These are phyloP conservation scores for Edaphochlamys debaryana DNA, from an alignment of 139 green algal species.

Conservation along the genomic window DNA sequence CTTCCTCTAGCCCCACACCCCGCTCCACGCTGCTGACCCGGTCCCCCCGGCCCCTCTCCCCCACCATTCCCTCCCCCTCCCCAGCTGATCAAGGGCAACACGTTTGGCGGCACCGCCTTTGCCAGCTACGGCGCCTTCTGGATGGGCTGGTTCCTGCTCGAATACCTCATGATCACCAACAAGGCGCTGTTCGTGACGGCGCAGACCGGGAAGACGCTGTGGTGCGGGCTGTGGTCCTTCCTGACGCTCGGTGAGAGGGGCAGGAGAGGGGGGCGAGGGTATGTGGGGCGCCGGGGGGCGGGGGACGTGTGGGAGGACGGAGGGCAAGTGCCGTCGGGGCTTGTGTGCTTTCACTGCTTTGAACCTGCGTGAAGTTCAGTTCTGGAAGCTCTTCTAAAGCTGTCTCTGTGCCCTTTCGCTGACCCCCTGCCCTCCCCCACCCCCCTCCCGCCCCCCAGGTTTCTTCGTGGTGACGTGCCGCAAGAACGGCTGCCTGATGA, in stretches of 20 bases:
- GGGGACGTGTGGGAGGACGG: too few species aligned
- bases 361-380: neutral
- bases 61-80: neutral
- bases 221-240: slow-evolving; percentile 68
- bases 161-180: slow-evolving; percentile 12
- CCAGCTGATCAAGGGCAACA: slow-evolving; percentile 74
- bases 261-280: too few species aligned
- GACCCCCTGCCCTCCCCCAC: too few species aligned
- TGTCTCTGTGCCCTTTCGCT: neutral
- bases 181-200: neutral
- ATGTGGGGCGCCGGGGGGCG: too few species aligned
- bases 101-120: slow-evolving; percentile 79
- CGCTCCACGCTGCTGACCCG: neutral
- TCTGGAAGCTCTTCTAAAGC: neutral
- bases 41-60: neutral
- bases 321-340: neutral
- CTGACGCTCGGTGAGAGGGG: too few species aligned
- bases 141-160: slow-evolving; percentile 64
- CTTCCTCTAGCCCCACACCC: neutral
- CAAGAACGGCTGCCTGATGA: slow-evolving; percentile 62
- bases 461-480: slow-evolving; percentile 66
- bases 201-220: slow-evolving; percentile 53
- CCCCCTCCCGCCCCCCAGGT: too few species aligned
- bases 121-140: slow-evolving; percentile 76
- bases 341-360: neutral